Conservation (phyloP, 257 asterid species). For the Solanum lignicaule region DNA sequence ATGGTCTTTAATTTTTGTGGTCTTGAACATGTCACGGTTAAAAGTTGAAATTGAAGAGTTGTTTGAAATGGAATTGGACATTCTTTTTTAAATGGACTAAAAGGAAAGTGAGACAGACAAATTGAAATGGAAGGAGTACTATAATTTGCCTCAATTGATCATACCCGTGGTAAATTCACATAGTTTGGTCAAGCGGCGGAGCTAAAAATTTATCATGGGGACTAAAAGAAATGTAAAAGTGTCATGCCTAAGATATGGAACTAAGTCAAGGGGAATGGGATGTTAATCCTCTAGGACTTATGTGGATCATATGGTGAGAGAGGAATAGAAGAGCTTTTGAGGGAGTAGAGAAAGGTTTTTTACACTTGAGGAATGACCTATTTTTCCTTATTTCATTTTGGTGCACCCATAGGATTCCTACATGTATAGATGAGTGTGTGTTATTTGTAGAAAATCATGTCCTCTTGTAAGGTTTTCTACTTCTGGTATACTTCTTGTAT, state of each 20-base stretch:
- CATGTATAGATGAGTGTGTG: not conserved
- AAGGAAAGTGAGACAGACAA: not conserved
- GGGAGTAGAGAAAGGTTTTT: not conserved
- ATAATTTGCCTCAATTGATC: not conserved
- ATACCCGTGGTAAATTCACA: not conserved
- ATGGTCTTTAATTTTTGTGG: not conserved
- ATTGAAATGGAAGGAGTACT: not conserved
- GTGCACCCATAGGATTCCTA: not conserved
- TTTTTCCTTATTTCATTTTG: not conserved
- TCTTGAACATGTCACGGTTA: not conserved
- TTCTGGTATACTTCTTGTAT: not conserved
- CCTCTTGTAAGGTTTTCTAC: not conserved
- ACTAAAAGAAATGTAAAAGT: not conserved
- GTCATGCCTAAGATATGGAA: not conserved
- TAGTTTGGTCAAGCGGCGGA: not conserved
- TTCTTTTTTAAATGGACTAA: not conserved
- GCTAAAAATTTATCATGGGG: not conserved
- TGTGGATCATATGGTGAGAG: not conserved
- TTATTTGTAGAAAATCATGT: not conserved
- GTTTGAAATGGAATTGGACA: not conserved
- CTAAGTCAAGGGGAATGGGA: not conserved
- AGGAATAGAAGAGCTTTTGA: not conserved
- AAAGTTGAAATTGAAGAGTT: not conserved
- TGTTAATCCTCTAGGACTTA: not conserved
- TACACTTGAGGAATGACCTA: not conserved